phyloP scores from a whole-genome alignment of 345 rosid genomes.

The Hibiscus syriacus region DNA sequence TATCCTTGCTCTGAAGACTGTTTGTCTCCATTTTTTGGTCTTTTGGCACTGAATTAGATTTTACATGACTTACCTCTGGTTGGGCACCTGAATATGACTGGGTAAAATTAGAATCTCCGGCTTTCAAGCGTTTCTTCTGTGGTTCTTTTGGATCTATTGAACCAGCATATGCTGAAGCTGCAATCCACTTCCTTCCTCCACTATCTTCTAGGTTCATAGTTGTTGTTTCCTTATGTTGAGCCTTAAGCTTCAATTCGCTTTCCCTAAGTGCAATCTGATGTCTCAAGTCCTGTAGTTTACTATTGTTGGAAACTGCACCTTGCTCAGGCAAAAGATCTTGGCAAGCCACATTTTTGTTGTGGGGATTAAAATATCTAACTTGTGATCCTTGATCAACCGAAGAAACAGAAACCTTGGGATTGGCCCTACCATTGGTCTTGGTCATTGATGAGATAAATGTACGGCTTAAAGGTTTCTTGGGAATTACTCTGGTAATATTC shows the following conservation, averaged over 20 bases:
- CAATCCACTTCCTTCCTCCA: constrained; percentile 28
- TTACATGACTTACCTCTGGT: constrained; percentile 21
- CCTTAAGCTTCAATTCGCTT: constrained; percentile 68
- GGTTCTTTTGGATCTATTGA: constrained; percentile 42
- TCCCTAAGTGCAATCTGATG: constrained; percentile 91
- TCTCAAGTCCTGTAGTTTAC: constrained; percentile 67
- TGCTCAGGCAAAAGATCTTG: constrained; percentile 37
- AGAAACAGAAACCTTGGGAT: constrained; percentile 23
- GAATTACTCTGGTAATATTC: constrained; percentile 24
- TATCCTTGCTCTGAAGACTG: constrained; percentile 15
- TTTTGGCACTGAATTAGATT: constrained; percentile 24
- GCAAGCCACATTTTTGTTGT: constrained; percentile 33
- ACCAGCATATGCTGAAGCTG: constrained; percentile 32
- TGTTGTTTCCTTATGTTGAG: constrained; percentile 50
- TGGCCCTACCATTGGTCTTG: constrained; percentile 33
- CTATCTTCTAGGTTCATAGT: constrained; percentile 22
- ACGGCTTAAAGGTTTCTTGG: constrained; percentile 39
- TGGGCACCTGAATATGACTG: constrained; percentile 25
- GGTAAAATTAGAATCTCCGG: constrained; percentile 26
- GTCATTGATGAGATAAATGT: constrained; percentile 30
- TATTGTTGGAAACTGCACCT: constrained; percentile 31
- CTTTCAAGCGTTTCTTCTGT: constrained; percentile 61
- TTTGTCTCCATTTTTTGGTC: constrained; percentile 20
- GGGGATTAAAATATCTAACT: constrained; percentile 26
- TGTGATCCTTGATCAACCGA: constrained; percentile 30